Evolutionary conservation across 208 protist species (phyloP), one percentile per base, ranked within the genome.

Genomic region (Trypanosoma conorhini): DNA sequence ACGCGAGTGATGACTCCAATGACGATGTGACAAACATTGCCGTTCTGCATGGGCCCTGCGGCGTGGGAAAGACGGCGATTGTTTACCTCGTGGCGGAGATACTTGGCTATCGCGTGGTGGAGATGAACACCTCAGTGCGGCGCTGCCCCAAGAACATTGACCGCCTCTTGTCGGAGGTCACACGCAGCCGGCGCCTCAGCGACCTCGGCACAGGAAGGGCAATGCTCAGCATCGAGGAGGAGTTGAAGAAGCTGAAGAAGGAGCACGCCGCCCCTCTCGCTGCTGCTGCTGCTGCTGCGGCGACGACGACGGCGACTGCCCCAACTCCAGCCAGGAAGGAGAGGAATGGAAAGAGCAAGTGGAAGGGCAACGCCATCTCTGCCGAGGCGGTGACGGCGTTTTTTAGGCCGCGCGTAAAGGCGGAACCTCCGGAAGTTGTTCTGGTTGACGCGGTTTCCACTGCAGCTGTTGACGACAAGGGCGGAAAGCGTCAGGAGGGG

Each of bases 11-110:
- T 58, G 48, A 54, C 0, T 28, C 33, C 3, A 62, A 70, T 30
- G 82, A 91, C n/a, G 83, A 92, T 51, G 81, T 95, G 24, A 92
- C 89, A 0, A 95, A 91, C 66, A 92, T 95, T 58, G 87, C 85
- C 22, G 83, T 95, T 65, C 66, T 95, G 10, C 78, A 82, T 26
- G 89, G 89, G 22, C 81, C 87, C 0, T 88, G 76, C 33, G 89
- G 89, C 10, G 73, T 79, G 13, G 89, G 89, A 42, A 95, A 95
- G 66, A 95, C 85, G 15, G 85, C 89, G 5, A 83, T 84, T 15
- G 89, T 95, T 13, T 95, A 95, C 73, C 66, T 92, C 21, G 89
- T 85, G 28, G 86, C 89, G 17, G 74, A 83, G 30, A 74, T 92
- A 44, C 83, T 92, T 22, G 79, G 81, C 31, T 95, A 85, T 33